These are phyloP conservation scores for Aureobasidium sp. DNA, from an alignment of 2,329 filamentous ascomycete genomes.

Conservation along the genomic window DNA sequence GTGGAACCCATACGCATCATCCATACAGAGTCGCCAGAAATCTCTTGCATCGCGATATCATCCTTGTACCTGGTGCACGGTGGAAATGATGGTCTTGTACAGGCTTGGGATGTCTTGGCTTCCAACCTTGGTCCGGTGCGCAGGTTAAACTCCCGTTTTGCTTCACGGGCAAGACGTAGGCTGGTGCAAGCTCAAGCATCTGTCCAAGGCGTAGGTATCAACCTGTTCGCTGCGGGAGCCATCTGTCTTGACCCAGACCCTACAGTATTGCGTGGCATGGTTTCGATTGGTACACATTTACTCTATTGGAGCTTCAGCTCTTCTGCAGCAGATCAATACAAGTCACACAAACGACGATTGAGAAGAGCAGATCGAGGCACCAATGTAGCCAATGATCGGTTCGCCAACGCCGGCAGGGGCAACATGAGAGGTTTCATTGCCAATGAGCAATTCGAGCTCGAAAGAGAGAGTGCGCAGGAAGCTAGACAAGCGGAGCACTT, in stretches of 20 bases:
- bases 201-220: slow-evolving; percentile 61
- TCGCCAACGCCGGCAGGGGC: slow-evolving; percentile 57
- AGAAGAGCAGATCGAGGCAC: slow-evolving; percentile 61
- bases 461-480: slow-evolving; percentile 61
- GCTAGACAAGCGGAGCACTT: slow-evolving; percentile 64
- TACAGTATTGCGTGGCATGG: slow-evolving; percentile 74
- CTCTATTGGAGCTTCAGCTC: slow-evolving; percentile 94
- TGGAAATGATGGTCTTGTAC: slow-evolving; percentile 88
- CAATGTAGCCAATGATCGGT: slow-evolving; percentile 53
- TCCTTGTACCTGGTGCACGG: slow-evolving; percentile 87
- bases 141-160: slow-evolving; percentile 79
- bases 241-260: slow-evolving; percentile 84
- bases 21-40: slow-evolving; percentile 81
- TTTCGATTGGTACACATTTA: slow-evolving; percentile 78
- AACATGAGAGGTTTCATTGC: slow-evolving; percentile 76
- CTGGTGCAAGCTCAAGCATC: slow-evolving; percentile 60
- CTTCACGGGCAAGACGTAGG: slow-evolving; percentile 73
- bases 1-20: slow-evolving; percentile 72
- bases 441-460: slow-evolving; percentile 75
- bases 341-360: slow-evolving; percentile 69
- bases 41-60: slow-evolving; percentile 75
- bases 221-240: slow-evolving; percentile 74
- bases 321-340: slow-evolving; percentile 62
- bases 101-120: slow-evolving; percentile 92
- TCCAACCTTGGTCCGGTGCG: slow-evolving; percentile 72